These are phyloP conservation scores for Leishmania turanica DNA, from an alignment of 208 protist genomes.

Conservation along the genomic window DNA sequence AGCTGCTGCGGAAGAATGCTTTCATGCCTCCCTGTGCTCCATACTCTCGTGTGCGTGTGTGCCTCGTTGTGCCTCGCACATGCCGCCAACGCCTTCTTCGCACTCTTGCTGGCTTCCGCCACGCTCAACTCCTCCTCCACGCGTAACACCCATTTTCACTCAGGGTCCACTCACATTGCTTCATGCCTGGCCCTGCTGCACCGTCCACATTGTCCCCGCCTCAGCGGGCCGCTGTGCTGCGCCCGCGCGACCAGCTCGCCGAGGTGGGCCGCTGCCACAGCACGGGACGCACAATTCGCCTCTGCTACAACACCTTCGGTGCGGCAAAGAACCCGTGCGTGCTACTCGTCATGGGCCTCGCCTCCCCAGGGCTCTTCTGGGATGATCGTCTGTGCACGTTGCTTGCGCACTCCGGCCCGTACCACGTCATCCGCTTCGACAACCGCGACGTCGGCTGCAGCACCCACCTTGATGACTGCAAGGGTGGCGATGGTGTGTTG, in stretches of 20 bases:
- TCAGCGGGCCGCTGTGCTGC: neutral
- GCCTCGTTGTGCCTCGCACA: neutral
- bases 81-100: neutral
- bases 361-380: conserved; percentile 56
- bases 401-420: conserved; percentile 37
- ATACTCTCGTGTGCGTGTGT: neutral
- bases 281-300: conserved; percentile 42
- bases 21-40: neutral
- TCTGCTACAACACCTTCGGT: conserved; percentile 80
- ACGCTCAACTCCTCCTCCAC: neutral
- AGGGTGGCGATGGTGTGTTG: neutral
- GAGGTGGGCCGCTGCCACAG: conserved; percentile 60
- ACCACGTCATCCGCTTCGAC: conserved; percentile 76
- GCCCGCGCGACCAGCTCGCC: conserved; percentile 41
- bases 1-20: neutral
- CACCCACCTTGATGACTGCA: conserved; percentile 57
- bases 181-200: neutral
- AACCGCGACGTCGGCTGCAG: conserved; percentile 75
- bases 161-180: neutral
- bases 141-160: neutral
- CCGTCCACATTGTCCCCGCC: neutral
- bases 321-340: conserved; percentile 25
- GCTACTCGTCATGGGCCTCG: conserved; percentile 71
- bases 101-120: neutral
- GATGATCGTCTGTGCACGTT: conserved; percentile 53